phyloP scores from a whole-genome alignment of 1,284 basidiomycete genomes.

The Pseudozyma sp. region DNA sequence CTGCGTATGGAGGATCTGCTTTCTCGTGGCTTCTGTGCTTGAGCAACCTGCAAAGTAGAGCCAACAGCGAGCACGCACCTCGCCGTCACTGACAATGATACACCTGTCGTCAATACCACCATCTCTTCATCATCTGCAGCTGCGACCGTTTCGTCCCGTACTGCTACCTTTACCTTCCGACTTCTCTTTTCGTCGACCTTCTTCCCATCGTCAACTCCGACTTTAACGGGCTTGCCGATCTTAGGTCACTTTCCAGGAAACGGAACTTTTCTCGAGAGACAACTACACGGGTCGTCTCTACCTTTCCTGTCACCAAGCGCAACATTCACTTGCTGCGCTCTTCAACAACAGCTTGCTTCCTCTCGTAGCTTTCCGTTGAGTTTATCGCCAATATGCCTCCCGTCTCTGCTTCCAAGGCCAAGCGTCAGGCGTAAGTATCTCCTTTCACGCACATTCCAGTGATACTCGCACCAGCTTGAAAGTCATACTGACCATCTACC shows the following conservation, averaged over 20 bases:
- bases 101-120: constrained; percentile 16
- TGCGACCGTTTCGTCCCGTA: constrained; percentile 23
- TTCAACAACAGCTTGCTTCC: constrained; percentile 1
- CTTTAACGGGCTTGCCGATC: constrained; percentile 41
- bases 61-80: constrained; percentile 2
- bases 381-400: constrained; percentile 52
- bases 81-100: constrained; percentile 9
- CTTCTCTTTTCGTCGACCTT: constrained; percentile 12
- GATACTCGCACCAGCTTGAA: background rate
- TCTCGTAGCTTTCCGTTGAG: background rate
- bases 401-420: constrained; percentile 69
- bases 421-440: constrained; percentile 68
- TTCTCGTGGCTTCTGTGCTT: no score
- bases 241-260: constrained; percentile 5
- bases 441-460: background rate
- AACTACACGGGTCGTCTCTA: background rate
- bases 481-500: constrained; percentile 3
- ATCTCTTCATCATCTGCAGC: constrained; percentile 20
- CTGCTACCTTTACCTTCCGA: constrained; percentile 10
- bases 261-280: constrained; percentile 2
- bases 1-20: no score
- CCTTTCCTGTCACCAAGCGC: constrained; percentile 7
- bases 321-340: constrained; percentile 23
- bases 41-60: background rate
- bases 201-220: constrained; percentile 3